These are phyloP conservation scores for Aureobasidium leucospermi DNA, from an alignment of 2,329 filamentous ascomycete species.

Conservation along the genomic window DNA sequence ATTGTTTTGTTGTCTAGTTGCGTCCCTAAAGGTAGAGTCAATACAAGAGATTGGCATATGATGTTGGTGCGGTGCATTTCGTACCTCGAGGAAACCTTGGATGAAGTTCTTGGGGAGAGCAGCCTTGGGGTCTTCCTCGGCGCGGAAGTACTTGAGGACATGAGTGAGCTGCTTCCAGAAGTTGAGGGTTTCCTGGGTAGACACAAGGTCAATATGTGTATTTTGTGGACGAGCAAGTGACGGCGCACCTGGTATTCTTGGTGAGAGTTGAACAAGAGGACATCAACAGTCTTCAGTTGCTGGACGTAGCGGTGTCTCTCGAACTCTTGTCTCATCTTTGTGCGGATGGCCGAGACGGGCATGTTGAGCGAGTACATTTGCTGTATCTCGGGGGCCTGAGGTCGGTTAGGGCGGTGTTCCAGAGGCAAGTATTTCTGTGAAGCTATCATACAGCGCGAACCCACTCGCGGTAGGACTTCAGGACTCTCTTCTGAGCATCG, in stretches of 20 bases:
- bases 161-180: conserved; percentile 98
- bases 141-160: conserved; percentile 92
- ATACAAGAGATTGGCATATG: not conserved
- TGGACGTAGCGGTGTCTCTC: conserved; percentile 91
- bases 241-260: conserved; percentile 81
- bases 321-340: conserved; percentile 93
- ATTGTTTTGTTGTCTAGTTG: conserved; percentile 24
- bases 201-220: not conserved
- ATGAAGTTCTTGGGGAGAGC: conserved; percentile 86
- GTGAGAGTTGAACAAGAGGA: conserved; percentile 83
- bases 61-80: conserved; percentile 22
- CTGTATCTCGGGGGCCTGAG: conserved; percentile 89
- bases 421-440: not conserved
- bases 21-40: conserved; percentile 26
- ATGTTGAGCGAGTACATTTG: conserved; percentile 92
- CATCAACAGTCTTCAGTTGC: conserved; percentile 80
- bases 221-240: not conserved
- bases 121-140: conserved; percentile 70
- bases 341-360: conserved; percentile 79
- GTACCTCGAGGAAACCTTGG: conserved; percentile 86
- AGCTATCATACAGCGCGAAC: conserved; percentile 76
- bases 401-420: not conserved
- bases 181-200: conserved; percentile 83
- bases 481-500: conserved; percentile 80
- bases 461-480: conserved; percentile 91